Evolutionary conservation across 2,329 filamentous ascomycete genomes (phyloP).

Genomic region (Cladosporium sp.): DNA sequence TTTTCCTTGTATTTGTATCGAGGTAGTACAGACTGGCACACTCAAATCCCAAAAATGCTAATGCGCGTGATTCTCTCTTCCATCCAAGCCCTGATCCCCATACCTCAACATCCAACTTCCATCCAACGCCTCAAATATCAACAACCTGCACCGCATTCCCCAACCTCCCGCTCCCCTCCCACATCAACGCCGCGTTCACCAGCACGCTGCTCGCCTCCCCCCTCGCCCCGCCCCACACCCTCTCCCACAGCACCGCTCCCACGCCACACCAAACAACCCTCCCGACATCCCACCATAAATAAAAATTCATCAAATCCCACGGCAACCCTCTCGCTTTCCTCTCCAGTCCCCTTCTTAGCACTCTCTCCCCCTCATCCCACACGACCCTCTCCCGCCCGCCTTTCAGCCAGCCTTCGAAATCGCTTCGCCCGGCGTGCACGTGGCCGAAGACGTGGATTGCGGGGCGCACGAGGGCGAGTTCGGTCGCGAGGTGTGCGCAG

Average conservation of each 20-base stretch:
- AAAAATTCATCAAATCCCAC: slow-evolving; percentile 34
- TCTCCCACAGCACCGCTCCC: slow-evolving; percentile 56
- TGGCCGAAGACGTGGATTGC: slow-evolving; percentile 81
- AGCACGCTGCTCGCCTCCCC: slow-evolving; percentile 44
- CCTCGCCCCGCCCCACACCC: slow-evolving; percentile 53
- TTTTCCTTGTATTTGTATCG: neutral
- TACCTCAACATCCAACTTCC: neutral
- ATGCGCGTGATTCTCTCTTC: too few species aligned
- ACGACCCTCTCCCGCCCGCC: slow-evolving; percentile 65
- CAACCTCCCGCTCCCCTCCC: slow-evolving; percentile 45
- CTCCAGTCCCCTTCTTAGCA: slow-evolving; percentile 63
- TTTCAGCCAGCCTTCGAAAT: slow-evolving; percentile 21
- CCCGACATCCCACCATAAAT: slow-evolving; percentile 49
- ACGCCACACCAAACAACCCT: slow-evolving; percentile 51
- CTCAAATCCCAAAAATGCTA: neutral
- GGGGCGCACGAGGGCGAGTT: slow-evolving; percentile 71
- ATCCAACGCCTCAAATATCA: slow-evolving; percentile 20
- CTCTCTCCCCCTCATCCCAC: slow-evolving; percentile 70
- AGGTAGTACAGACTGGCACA: neutral
- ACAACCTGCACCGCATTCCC: slow-evolving; percentile 43
- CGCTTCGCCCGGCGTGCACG: slow-evolving; percentile 61
- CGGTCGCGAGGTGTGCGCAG: slow-evolving; percentile 62
- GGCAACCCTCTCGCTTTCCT: slow-evolving; percentile 34
- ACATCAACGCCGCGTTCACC: slow-evolving; percentile 59
- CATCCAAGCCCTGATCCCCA: neutral